phyloP scores from a whole-genome alignment of 1,284 basidiomycete genomes.

The Trichosporon ovoides region DNA sequence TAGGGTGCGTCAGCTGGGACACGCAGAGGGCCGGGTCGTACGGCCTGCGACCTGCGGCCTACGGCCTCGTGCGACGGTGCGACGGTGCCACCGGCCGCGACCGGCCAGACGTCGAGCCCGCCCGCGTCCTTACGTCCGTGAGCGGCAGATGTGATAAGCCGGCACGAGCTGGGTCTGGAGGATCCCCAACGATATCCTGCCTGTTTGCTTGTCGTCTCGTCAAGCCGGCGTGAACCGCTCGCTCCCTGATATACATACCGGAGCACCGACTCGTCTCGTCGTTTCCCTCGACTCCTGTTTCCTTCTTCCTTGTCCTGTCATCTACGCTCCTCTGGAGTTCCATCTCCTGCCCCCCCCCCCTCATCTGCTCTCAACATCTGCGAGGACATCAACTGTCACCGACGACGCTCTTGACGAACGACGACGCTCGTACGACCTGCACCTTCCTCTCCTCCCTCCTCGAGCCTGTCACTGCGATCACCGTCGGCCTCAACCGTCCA shows the following conservation, averaged over 20 bases:
- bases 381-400: neutral
- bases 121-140: constrained; percentile 1
- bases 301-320: neutral
- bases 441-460: too few relatives aligned
- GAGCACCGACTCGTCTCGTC: neutral
- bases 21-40: neutral
- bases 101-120: neutral
- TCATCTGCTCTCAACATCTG: neutral
- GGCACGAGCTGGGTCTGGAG: neutral
- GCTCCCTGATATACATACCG: constrained; percentile 3
- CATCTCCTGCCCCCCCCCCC: neutral
- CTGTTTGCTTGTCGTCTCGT: neutral
- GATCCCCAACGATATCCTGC: constrained; percentile 4
- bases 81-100: neutral
- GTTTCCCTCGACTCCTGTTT: neutral
- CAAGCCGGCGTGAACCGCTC: neutral
- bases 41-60: too few relatives aligned
- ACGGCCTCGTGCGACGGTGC: too few relatives aligned
- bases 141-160: constrained; percentile 5
- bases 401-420: neutral
- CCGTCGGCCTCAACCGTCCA: neutral
- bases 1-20: constrained; percentile 3
- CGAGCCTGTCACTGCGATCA: neutral
- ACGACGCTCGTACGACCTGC: neutral
- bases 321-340: neutral